Evolutionary conservation across 1,284 basidiomycete genomes (phyloP).

Genomic region (Inonotus obliquus): DNA sequence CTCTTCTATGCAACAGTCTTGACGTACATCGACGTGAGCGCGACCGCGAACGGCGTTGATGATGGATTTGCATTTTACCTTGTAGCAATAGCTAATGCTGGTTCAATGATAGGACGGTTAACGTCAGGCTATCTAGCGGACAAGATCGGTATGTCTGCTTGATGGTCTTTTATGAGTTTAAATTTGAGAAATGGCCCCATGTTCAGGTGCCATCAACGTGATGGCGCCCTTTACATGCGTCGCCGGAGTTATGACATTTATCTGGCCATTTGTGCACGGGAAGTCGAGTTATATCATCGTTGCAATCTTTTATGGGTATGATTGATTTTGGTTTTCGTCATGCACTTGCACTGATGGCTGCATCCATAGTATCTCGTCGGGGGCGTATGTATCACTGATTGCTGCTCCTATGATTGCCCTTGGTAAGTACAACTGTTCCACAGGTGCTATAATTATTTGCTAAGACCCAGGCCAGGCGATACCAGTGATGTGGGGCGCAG

Average conservation of each 20-base stretch:
- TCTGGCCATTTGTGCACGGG: slow-evolving; percentile 29
- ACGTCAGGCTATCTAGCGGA: slow-evolving; percentile 37
- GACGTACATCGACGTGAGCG: slow-evolving; percentile 45
- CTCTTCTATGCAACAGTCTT: slow-evolving; percentile 31
- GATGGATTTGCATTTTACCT: slow-evolving; percentile 47
- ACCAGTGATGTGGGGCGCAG: slow-evolving; percentile 27
- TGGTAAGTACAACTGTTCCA: slow-evolving; percentile 17
- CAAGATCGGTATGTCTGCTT: slow-evolving; percentile 31
- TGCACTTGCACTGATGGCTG: neutral
- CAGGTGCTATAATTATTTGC: neutral
- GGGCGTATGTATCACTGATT: slow-evolving; percentile 25
- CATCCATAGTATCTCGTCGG: slow-evolving; percentile 20
- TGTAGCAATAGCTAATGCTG: slow-evolving; percentile 45
- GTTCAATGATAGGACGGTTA: slow-evolving; percentile 39
- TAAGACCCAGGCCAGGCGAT: slow-evolving; percentile 10
- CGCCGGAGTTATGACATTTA: slow-evolving; percentile 28
- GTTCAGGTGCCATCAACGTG: slow-evolving; percentile 23
- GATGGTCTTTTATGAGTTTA: neutral
- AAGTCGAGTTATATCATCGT: slow-evolving; percentile 24
- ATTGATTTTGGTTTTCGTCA: neutral
- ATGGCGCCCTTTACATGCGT: slow-evolving; percentile 28
- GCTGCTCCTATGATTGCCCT: slow-evolving; percentile 26
- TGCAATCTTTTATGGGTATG: slow-evolving; percentile 26
- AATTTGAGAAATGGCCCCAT: neutral
- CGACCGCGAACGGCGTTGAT: slow-evolving; percentile 35